These are phyloP conservation scores for Diatrype stigma DNA, from an alignment of 2,329 filamentous ascomycete species.

Conservation along the genomic window DNA sequence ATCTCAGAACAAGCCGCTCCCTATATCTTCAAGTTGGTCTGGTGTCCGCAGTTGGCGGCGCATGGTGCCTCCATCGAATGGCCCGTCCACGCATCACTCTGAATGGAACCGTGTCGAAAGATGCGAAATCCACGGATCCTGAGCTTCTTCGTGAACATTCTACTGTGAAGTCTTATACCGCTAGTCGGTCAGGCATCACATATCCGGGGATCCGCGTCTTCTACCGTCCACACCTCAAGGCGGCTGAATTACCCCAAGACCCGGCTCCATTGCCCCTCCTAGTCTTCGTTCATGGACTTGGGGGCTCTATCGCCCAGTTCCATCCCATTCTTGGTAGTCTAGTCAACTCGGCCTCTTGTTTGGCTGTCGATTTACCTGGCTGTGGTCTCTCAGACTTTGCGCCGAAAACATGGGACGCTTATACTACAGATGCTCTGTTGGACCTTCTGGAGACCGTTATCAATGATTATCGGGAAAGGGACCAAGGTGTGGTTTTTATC, in stretches of 20 bases:
- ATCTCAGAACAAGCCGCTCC: slow-evolving; percentile 9
- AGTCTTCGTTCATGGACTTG: slow-evolving; percentile 88
- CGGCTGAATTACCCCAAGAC: slow-evolving; percentile 70
- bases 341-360: slow-evolving; percentile 75
- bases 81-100: slow-evolving; percentile 14
- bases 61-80: slow-evolving; percentile 19
- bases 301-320: slow-evolving; percentile 89
- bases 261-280: slow-evolving; percentile 75
- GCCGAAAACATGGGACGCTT: slow-evolving; percentile 70
- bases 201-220: slow-evolving; percentile 81
- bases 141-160: slow-evolving; percentile 77
- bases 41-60: slow-evolving; percentile 16
- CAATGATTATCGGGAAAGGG: slow-evolving; percentile 63
- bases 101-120: slow-evolving; percentile 23
- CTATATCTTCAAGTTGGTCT: slow-evolving; percentile 11
- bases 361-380: slow-evolving; percentile 86
- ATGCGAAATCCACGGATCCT: slow-evolving; percentile 62
- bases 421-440: slow-evolving; percentile 69
- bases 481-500: slow-evolving; percentile 74
- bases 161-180: slow-evolving; percentile 66
- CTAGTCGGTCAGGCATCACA: slow-evolving; percentile 54
- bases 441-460: slow-evolving; percentile 74
- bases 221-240: slow-evolving; percentile 75
- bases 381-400: slow-evolving; percentile 77
- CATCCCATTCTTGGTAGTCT: slow-evolving; percentile 75